Evolutionary conservation across 2,329 filamentous ascomycete genomes (phyloP).

Genomic region (Allantophomopsis lycopodina): DNA sequence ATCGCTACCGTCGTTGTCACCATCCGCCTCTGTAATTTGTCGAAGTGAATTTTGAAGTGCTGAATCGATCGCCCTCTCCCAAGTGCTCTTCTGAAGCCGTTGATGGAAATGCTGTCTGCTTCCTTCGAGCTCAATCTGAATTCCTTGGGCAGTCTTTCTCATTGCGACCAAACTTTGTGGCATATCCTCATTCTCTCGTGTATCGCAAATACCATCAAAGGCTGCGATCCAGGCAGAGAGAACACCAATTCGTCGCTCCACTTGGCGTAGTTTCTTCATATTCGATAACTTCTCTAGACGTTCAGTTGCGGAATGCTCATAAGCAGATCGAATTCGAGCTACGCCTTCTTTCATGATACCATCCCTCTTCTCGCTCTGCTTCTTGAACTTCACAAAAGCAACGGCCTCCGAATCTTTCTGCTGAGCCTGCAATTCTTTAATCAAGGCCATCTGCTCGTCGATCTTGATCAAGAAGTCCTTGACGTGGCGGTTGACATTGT

Average conservation of each 20-base stretch:
- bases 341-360: constrained; percentile 64
- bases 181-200: constrained; percentile 55
- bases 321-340: constrained; percentile 66
- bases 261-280: constrained; percentile 70
- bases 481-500: constrained; percentile 97
- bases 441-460: constrained; percentile 93
- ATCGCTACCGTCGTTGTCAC: constrained; percentile 51
- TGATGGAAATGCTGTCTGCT: constrained; percentile 88
- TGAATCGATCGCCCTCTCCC: constrained; percentile 79
- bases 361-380: constrained; percentile 78
- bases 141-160: constrained; percentile 78
- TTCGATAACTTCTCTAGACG: constrained; percentile 64
- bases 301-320: constrained; percentile 66
- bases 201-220: constrained; percentile 72
- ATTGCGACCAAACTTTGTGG: constrained; percentile 59
- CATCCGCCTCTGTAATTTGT: constrained; percentile 63
- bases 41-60: constrained; percentile 75
- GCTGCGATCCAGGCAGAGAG: constrained; percentile 89
- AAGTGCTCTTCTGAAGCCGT: constrained; percentile 63
- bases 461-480: constrained; percentile 99
- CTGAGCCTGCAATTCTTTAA: constrained; percentile 88
- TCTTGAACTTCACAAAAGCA: constrained; percentile 80
- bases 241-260: constrained; percentile 73
- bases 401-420: constrained; percentile 76
- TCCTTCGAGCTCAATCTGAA: constrained; percentile 76